Conservation (phyloP, 1,284 basidiomycete species). For the Cryptococcus amylolentus region DNA sequence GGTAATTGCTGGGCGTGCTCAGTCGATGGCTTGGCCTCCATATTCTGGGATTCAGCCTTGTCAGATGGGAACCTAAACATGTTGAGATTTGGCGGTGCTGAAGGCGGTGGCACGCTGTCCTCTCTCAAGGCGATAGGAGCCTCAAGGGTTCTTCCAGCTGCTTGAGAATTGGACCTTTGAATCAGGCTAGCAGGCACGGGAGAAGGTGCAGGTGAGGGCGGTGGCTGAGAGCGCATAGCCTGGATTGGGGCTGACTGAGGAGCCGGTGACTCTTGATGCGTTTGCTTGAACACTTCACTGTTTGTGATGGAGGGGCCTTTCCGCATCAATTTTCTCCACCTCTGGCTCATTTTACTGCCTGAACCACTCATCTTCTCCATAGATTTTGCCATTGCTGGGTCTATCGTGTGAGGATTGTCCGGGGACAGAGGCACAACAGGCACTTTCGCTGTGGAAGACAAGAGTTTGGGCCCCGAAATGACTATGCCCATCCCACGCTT, state of each 20-base stretch:
- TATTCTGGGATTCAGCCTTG: too few species aligned
- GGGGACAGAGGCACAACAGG: conserved; percentile 25
- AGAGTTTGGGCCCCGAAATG: conserved; percentile 38
- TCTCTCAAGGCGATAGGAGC: conserved; percentile 21
- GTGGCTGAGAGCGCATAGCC: too few species aligned
- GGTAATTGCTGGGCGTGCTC: not conserved
- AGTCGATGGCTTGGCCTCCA: too few species aligned
- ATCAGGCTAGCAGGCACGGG: not conserved
- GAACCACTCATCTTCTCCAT: conserved; percentile 29
- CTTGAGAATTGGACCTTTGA: conserved; percentile 11
- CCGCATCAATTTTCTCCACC: conserved; percentile 41
- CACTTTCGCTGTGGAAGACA: conserved; percentile 35
- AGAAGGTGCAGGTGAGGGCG: too few species aligned
- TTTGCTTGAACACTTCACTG: conserved; percentile 12
- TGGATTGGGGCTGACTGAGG: not conserved
- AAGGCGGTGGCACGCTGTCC: conserved; percentile 2
- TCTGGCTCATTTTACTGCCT: conserved; percentile 26
- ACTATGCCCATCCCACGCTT: conserved; percentile 28
- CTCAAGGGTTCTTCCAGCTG: conserved; percentile 12
- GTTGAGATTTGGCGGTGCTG: conserved; percentile 16
- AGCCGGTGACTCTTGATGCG: not conserved
- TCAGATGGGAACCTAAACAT: conserved; percentile 27
- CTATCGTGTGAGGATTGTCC: conserved; percentile 2
- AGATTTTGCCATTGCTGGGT: conserved; percentile 10
- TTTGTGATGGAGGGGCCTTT: conserved; percentile 26